Evolutionary conservation across 169 alveolate genomes (phyloP).

Genomic region (Plasmodium falciparum): DNA sequence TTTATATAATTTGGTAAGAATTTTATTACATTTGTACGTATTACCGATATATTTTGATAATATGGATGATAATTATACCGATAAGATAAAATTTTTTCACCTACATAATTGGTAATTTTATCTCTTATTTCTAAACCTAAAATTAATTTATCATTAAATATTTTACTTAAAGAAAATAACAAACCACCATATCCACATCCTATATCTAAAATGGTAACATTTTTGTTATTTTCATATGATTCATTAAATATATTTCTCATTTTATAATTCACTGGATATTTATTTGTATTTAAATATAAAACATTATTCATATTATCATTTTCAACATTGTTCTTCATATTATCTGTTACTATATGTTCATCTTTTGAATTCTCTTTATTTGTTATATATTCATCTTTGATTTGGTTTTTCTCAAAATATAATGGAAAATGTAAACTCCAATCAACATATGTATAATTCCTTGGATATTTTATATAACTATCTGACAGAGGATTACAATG

Average conservation of each 20-base stretch:
- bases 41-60: conserved; percentile 85
- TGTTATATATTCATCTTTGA: not conserved
- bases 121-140: conserved; percentile 93
- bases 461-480: conserved; percentile 86
- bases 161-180: conserved; percentile 84
- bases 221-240: not conserved
- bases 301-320: not conserved
- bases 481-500: conserved; percentile 93
- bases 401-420: not conserved
- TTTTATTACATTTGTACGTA: conserved; percentile 92
- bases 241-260: not conserved
- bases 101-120: conserved; percentile 91
- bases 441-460: conserved; percentile 83
- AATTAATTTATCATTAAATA: conserved; percentile 82
- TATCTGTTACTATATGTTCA: not conserved
- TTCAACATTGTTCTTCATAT: not conserved
- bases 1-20: conserved; percentile 89
- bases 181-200: conserved; percentile 95
- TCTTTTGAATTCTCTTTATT: conserved; percentile 17
- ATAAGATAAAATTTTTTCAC: conserved; percentile 87
- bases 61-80: conserved; percentile 77
- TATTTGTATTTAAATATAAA: conserved; percentile 36
- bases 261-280: conserved; percentile 29
- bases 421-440: conserved; percentile 88
- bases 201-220: conserved; percentile 85